phyloP scores from a whole-genome alignment of 495 filamentous ascomycete genomes.

The Penicillium chermesinum region DNA sequence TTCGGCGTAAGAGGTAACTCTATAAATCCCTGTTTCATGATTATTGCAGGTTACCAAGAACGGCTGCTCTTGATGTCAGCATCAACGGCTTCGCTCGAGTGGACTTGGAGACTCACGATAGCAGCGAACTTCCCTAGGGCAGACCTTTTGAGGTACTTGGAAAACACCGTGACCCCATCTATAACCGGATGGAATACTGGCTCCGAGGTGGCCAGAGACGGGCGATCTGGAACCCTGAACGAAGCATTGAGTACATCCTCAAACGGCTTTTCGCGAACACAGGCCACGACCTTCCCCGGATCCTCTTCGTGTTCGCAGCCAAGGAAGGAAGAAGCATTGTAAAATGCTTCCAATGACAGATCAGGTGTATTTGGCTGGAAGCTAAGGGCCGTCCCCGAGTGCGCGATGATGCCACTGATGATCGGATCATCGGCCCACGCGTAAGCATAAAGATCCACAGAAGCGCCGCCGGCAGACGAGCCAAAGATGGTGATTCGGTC shows the following conservation, averaged over 20 bases:
- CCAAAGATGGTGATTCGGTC: slow-evolving; percentile 53
- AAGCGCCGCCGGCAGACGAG: slow-evolving; percentile 42
- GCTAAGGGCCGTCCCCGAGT: slow-evolving; percentile 50
- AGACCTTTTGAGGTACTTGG: slow-evolving; percentile 35
- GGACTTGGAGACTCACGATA: slow-evolving; percentile 12
- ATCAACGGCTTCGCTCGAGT: neutral
- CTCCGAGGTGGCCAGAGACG: slow-evolving; percentile 21
- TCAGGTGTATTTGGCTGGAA: slow-evolving; percentile 31
- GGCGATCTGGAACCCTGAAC: slow-evolving; percentile 18
- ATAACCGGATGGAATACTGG: slow-evolving; percentile 43
- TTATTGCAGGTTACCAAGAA: slow-evolving; percentile 42
- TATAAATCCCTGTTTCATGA: slow-evolving; percentile 43
- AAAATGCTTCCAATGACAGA: slow-evolving; percentile 25
- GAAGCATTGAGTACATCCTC: slow-evolving; percentile 27
- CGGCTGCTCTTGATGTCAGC: slow-evolving; percentile 22
- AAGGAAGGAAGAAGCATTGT: slow-evolving; percentile 34
- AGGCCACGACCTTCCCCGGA: slow-evolving; percentile 28
- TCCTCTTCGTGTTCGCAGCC: slow-evolving; percentile 26
- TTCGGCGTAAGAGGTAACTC: slow-evolving; percentile 25
- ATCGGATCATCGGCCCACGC: slow-evolving; percentile 38
- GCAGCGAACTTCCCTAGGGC: slow-evolving; percentile 30
- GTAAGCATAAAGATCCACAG: slow-evolving; percentile 51
- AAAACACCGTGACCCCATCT: slow-evolving; percentile 44
- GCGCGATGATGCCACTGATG: slow-evolving; percentile 42
- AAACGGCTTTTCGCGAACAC: slow-evolving; percentile 39